phyloP scores from a whole-genome alignment of 176 grass and related monocot species.

The Juncus inflexus region DNA sequence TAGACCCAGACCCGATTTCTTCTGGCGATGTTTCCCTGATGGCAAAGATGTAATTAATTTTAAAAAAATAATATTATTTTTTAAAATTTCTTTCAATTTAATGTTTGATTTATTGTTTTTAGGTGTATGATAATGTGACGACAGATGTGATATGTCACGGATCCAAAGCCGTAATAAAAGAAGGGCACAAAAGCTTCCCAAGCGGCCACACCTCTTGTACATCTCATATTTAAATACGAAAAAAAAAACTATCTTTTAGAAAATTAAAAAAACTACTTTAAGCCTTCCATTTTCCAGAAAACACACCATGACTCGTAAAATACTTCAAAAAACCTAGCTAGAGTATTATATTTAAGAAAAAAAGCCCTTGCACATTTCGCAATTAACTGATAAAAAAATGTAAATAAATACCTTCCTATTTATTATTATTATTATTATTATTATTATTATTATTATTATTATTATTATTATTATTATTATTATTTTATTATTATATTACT shows the following conservation, averaged over 20 bases:
- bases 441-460: too few species aligned
- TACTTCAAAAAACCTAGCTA: neutral
- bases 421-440: too few species aligned
- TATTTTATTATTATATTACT: too few species aligned
- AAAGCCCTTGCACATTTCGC: too few species aligned
- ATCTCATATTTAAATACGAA: neutral
- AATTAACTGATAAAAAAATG: too few species aligned
- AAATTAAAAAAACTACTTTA: neutral
- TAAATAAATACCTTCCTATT: too few species aligned
- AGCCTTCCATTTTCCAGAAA: neutral
- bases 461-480: too few species aligned
- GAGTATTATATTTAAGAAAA: neutral
- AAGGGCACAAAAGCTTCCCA: conserved; percentile 96
- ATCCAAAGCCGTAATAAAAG: conserved; percentile 67
- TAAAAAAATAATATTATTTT: neutral
- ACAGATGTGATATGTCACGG: conserved; percentile 77
- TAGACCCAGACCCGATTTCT: conserved; percentile 90
- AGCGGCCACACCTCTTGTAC: conserved; percentile 91
- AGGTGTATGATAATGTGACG: conserved; percentile 80
- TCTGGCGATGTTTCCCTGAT: conserved; percentile 98
- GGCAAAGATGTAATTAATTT: conserved; percentile 59
- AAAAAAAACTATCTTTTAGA: neutral
- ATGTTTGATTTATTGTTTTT: conserved; percentile 9
- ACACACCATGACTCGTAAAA: neutral
- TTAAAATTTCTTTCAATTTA: neutral